Evolutionary conservation across 2,329 filamentous ascomycete genomes (phyloP), one percentile per base, ranked within the genome.

Genomic region (Talaromyces sp.): DNA sequence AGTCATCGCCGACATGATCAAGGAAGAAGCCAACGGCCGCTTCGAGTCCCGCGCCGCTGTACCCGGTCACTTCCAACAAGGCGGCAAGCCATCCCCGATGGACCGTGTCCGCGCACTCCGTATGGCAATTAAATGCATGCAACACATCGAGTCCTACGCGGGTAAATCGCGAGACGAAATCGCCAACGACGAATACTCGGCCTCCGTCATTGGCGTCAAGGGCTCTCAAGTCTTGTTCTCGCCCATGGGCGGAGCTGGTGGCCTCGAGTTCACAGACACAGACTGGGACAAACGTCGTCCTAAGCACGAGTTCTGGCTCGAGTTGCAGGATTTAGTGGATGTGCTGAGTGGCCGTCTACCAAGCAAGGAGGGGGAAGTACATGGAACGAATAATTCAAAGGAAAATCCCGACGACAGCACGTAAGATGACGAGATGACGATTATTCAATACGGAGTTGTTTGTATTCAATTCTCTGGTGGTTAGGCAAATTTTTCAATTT

Each of bases 11-110:
- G 90, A 94, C 74, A 97, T 98, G 80, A 97, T 99, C 80, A 91
- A 91, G 66, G 93, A 96, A 70, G 95, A 98, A 78, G 91, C 93
- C 9, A 89, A 91, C 71, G 93, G 93, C 69, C 89, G 93, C 16
- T 99, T 99, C 74, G 95, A 99, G 78, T 91, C 91, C 54, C 89
- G 94, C 67, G 90, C 95, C 75, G 93, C 92, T 70, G 94, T 96
- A 60, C 93, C 93, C 0, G 93, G 93, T 14, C 93, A 97, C 80
- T 93, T 96, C 69, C 93, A 97, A 79, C 94, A 97, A 81, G 93
- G 93, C 71, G 93, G 92, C 65, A 92, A 91, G 50, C 95, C 95
- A 0, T 96, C 92, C 2, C 89, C 95, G 7, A 98, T 99, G 93
- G 95, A 99, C 79, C 90, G 95, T 63, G 93, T 94, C 72, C 89